phyloP scores from a whole-genome alignment of 768 basidiomycete genomes.

The Obba rivulosa region DNA sequence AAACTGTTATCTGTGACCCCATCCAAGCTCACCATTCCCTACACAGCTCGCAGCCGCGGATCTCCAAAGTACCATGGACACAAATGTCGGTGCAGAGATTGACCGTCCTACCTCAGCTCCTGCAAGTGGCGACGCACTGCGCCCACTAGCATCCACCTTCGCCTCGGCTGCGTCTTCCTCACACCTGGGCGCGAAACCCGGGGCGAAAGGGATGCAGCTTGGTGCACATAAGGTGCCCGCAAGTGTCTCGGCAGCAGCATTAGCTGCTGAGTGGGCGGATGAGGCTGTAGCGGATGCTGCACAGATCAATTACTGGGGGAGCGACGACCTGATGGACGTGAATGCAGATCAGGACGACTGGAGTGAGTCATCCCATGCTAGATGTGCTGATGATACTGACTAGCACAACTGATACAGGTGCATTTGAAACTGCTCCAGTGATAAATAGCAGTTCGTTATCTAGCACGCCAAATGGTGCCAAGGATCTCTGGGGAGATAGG shows the following conservation, averaged over 20 bases:
- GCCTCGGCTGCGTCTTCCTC: conserved; percentile 16
- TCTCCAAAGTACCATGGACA: conserved; percentile 60
- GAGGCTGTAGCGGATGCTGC: conserved; percentile 26
- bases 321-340: conserved; percentile 84
- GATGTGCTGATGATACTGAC: background rate
- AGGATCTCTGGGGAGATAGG: conserved; percentile 3
- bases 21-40: background rate
- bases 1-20: background rate
- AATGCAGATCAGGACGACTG: conserved; percentile 93
- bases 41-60: conserved; percentile 65
- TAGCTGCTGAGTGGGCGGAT: conserved; percentile 41
- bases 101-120: conserved; percentile 43
- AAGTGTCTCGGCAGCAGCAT: conserved; percentile 41
- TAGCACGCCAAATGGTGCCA: conserved; percentile 17
- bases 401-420: conserved; percentile 13
- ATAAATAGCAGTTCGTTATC: background rate
- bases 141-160: background rate
- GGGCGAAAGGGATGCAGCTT: conserved; percentile 63
- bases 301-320: conserved; percentile 55
- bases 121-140: conserved; percentile 16
- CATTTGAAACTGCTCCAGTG: conserved; percentile 27
- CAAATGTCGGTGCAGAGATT: conserved; percentile 24
- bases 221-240: conserved; percentile 47
- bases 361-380: conserved; percentile 54
- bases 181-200: conserved; percentile 24